These are phyloP conservation scores for Schizochytrium sp. DNA, from an alignment of 108 stramenopile genomes.

Conservation along the genomic window DNA sequence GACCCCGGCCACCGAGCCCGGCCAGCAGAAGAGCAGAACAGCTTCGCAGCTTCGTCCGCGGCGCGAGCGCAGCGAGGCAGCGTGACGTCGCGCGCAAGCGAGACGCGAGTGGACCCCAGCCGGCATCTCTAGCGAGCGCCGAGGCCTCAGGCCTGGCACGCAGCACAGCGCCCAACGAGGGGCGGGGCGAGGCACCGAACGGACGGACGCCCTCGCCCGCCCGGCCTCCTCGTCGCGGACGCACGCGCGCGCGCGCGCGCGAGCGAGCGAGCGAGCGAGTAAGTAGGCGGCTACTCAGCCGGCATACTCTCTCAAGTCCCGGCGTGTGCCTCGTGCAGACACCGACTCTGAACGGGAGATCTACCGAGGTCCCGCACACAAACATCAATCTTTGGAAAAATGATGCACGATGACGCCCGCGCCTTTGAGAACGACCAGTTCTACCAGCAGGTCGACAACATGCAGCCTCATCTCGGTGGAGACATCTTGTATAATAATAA, in stretches of 20 bases:
- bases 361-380: not conserved
- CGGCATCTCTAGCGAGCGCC: too few relatives aligned
- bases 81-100: too few relatives aligned
- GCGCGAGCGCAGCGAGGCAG: too few relatives aligned
- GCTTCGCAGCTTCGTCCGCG: too few relatives aligned
- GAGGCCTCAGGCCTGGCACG: too few relatives aligned
- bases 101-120: too few relatives aligned
- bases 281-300: not conserved
- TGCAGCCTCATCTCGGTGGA: not conserved
- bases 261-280: not conserved
- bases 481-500: too few relatives aligned
- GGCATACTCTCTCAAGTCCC: not conserved
- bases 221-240: not conserved
- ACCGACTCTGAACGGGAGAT: too few relatives aligned
- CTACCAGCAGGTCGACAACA: not conserved
- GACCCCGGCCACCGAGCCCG: too few relatives aligned
- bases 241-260: not conserved
- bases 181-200: not conserved
- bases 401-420: not conserved
- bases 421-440: not conserved
- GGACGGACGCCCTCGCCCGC: too few relatives aligned
- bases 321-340: not conserved
- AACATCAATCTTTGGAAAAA: not conserved
- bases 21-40: too few relatives aligned
- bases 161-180: not conserved